These are phyloP conservation scores for Thielaviopsis populi DNA, from an alignment of 2,329 filamentous ascomycete genomes.

Conservation along the genomic window DNA sequence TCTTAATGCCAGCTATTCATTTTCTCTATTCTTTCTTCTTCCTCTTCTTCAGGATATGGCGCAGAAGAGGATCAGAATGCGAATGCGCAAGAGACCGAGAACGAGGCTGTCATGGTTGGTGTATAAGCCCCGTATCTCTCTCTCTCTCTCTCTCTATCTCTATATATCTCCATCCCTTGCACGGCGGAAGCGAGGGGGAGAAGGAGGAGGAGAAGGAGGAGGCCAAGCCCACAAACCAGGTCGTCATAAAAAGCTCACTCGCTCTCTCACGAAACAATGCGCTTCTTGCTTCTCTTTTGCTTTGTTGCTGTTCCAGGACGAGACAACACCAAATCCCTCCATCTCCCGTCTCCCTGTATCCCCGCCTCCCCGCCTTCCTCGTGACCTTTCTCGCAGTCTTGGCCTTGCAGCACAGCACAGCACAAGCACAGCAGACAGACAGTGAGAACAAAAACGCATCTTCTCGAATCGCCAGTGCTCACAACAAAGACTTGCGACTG, in stretches of 20 bases:
- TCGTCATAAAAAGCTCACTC: background rate
- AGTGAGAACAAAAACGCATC: no score
- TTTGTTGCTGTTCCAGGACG: conserved; percentile 1
- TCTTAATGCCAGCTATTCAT: no score
- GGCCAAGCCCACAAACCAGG: background rate
- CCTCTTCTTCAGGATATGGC: no score
- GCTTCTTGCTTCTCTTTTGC: background rate
- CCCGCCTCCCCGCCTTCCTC: background rate
- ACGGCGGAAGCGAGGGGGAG: no score
- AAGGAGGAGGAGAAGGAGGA: background rate
- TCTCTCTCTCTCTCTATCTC: no score
- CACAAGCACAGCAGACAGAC: background rate
- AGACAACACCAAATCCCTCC: background rate
- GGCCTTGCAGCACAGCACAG: background rate
- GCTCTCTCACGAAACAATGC: background rate
- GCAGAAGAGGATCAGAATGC: no score
- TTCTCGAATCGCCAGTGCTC: background rate
- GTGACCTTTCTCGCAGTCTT: background rate
- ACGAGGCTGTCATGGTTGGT: background rate
- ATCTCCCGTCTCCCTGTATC: background rate
- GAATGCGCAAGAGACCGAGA: no score
- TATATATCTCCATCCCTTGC: no score
- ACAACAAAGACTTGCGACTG: background rate
- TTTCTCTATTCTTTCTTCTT: no score
- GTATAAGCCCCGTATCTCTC: background rate